Evolutionary conservation across 345 rosid species (phyloP), one percentile per base, ranked within the genome.

Genomic region (Arabidopsis suecica): DNA sequence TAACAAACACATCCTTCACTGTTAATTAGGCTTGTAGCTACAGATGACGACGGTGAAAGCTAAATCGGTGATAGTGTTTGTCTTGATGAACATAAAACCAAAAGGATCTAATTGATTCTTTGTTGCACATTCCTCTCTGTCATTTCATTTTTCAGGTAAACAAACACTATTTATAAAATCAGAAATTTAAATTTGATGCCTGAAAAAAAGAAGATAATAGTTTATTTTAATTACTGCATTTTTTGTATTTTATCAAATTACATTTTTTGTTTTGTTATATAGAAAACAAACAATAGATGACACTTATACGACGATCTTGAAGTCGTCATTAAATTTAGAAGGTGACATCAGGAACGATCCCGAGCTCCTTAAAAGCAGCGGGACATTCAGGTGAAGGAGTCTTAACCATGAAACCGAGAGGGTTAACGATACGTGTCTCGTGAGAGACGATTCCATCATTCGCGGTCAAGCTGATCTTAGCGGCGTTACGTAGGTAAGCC

Each of bases 341-440:
- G 7, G 33, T 41, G 71, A 72, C 83, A 13, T 42, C 23, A 3
- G 79, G 18, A n/a, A 78, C 63, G 53, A 88, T 73, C 9, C 88
- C 88, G 14, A 90, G 84, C 61, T 90, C 96, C 63, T 45, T 80
- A 12, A 88, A 82, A 57, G 88, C 84, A 0, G 86, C 74, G 25
- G 72, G 14, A 65, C 93, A 88, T 9, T 77, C 84, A 14, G 88
- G 54, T 9, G 79, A 79, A 44, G 85, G 79, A 3, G 77, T 61
- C 70, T 83, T 57, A 73, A 44, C 83, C 86, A 84, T 69, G 86
- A 85, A 87, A 22, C 89, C 88, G 7, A 90, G 85, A 57, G 96
- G 93, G 71, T 78, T 88, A 36, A 83, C 90, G 3, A 18, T n/a
- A 56, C 90, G 84, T 22, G 56, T 37, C 2, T 75, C 83, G 53